A percentile compares a stretch with the other conserved stretches of the same genome.
Evolutionary conservation across 352 stramenopile genomes (phyloP).

Genomic region (Globisporangium sylvaticum): DNA sequence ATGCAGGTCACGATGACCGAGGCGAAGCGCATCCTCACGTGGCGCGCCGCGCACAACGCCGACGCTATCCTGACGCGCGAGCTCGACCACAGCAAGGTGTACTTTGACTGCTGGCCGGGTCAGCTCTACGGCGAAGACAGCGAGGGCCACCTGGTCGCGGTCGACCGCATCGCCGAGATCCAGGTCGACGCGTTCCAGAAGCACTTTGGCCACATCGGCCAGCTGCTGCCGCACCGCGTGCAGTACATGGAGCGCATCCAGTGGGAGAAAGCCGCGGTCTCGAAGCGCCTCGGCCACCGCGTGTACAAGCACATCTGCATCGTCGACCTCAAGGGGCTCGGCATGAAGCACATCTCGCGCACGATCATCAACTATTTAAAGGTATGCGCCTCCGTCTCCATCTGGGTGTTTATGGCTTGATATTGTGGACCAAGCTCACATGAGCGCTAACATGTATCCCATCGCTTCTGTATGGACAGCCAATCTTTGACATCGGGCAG

Average conservation of each 20-base stretch:
- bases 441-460: background rate
- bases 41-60: conserved; percentile 37
- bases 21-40: conserved; percentile 59
- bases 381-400: conserved; percentile 19
- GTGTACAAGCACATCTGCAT: conserved; percentile 86
- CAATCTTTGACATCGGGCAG: conserved; percentile 77
- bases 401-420: background rate
- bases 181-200: conserved; percentile 56
- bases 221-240: conserved; percentile 56
- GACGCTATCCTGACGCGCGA: conserved; percentile 50
- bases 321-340: conserved; percentile 69
- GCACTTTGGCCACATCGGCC: conserved; percentile 48
- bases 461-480: conserved; percentile 25
- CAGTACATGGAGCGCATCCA: conserved; percentile 82
- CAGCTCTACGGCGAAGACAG: conserved; percentile 71
- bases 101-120: conserved; percentile 61
- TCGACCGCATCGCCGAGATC: conserved; percentile 69
- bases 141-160: conserved; percentile 61
- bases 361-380: conserved; percentile 62
- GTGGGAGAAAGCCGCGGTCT: conserved; percentile 73
- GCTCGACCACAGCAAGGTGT: conserved; percentile 53
- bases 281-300: conserved; percentile 45
- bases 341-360: conserved; percentile 59
- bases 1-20: conserved; percentile 60
- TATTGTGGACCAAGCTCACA: background rate